Evolutionary conservation across 768 basidiomycete species (phyloP), one percentile per base, ranked within the genome.

Genomic region (Kwoniella sp.): DNA sequence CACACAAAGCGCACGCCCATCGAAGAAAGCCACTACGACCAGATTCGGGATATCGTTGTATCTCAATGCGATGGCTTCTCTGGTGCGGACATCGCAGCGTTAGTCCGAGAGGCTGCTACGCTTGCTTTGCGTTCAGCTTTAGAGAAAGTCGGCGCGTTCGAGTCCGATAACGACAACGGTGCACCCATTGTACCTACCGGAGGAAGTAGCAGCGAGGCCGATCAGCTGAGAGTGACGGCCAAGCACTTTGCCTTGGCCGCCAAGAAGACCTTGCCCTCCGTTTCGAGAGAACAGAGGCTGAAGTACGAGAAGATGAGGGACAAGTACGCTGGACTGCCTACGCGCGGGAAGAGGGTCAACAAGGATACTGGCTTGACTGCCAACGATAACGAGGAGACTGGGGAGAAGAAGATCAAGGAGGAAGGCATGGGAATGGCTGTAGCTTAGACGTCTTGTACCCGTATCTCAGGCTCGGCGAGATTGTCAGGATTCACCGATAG

Each of bases 101-200:
- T 95, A 26, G 90, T 94, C 12, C 83, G 93, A 44, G 93, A 96
- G 79, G 91, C 93, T 0, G 92, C 91, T 2, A 92, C 95, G 1
- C 81, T 84, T n/a, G 91, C 93, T 0, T 81, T 97, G 60, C 85
- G 85, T 64, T 83, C 87, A 0, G 75, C 77, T 3, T 63, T 83
- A 19, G 80, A 77, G 64, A 85, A 85, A 1, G 79, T 90, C 22
- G 90, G 90, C 3, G 84, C 85, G 24, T 82, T 91, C 60, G 88
- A 88, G 63, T 50, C 72, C 65, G 58, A 64, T 58, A 58, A 72
- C 67, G 40, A 44, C 17, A 44, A 44, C 17, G 61, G 49, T 37
- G 53, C 53, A 15, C 60, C 54, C 25, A 52, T 36, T 15, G 58
- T 37, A 19, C 62, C 58, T 25, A 61, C 13, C 22, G 37, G 46